Evolutionary conservation across 2,329 filamentous ascomycete species (phyloP).

Genomic region (Hypomyces perniciosus): DNA sequence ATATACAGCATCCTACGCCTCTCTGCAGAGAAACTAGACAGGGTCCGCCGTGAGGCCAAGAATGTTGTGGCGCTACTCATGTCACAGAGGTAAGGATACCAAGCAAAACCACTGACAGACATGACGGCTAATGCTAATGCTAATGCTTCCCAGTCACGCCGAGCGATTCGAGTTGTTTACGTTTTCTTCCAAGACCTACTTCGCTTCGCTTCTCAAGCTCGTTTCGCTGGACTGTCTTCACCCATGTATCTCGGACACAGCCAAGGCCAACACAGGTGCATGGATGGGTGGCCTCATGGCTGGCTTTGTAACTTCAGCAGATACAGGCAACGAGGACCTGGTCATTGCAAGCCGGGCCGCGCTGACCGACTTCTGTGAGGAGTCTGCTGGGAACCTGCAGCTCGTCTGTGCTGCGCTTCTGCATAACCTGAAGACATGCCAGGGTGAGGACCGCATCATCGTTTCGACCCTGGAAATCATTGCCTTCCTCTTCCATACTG

Average conservation of each 20-base stretch:
- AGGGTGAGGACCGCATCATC: conserved; percentile 62
- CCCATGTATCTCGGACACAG: conserved; percentile 31
- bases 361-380: conserved; percentile 49
- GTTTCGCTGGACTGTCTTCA: conserved; percentile 32
- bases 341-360: conserved; percentile 63
- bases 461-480: conserved; percentile 72
- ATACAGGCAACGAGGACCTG: conserved; percentile 71
- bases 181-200: conserved; percentile 57
- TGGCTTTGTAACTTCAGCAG: conserved; percentile 66
- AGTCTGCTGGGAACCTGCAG: conserved; percentile 33
- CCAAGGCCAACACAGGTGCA: conserved; percentile 22
- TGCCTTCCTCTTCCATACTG: conserved; percentile 68
- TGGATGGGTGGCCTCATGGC: conserved; percentile 54
- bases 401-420: conserved; percentile 47
- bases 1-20: conserved; percentile 57
- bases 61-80: conserved; percentile 42
- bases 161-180: conserved; percentile 33
- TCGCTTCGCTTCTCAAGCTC: conserved; percentile 46
- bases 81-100: conserved; percentile 37
- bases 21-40: conserved; percentile 83
- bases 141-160: conserved; percentile 24
- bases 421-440: conserved; percentile 46
- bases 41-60: conserved; percentile 66
- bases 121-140: no score
- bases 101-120: neutral